Conservation (phyloP, 306 rosid species). For the Rosa lucieae region DNA sequence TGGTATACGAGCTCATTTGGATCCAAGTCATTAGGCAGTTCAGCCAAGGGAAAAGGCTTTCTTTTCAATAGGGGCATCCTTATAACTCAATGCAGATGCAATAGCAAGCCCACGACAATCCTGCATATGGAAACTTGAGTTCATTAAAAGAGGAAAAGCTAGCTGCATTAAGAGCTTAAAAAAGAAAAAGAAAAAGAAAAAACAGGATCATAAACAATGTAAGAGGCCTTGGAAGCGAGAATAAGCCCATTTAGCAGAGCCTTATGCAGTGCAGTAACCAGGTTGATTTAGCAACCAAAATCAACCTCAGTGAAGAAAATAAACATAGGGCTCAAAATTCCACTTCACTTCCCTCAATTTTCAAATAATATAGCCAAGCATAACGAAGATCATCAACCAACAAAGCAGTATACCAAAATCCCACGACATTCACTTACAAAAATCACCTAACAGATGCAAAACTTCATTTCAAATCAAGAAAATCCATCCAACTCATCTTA, state of each 20-base stretch:
- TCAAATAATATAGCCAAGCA: not conserved
- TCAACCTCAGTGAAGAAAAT: not conserved
- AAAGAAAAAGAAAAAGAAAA: not conserved
- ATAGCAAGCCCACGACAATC: not conserved
- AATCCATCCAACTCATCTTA: not conserved
- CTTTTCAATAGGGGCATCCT: conserved; percentile 84
- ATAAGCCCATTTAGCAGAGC: not conserved
- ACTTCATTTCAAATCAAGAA: not conserved
- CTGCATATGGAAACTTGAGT: conserved; percentile 9
- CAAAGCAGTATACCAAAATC: not conserved
- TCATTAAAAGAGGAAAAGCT: not conserved
- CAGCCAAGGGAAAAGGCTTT: conserved; percentile 63
- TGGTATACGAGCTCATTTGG: conserved; percentile 68
- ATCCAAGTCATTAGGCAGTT: conserved; percentile 69
- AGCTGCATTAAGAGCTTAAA: not conserved
- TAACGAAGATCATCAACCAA: not conserved
- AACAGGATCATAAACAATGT: not conserved
- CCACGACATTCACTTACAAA: not conserved
- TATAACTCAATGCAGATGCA: not conserved
- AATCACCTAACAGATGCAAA: not conserved
- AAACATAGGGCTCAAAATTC: not conserved
- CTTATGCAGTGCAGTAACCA: not conserved
- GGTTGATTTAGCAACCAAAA: not conserved
- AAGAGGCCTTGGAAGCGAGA: not conserved
- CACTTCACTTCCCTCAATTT: not conserved